Base-by-base conservation (phyloP, 2,329 filamentous ascomycete species). In the Colletotrichum lentis region DNA sequence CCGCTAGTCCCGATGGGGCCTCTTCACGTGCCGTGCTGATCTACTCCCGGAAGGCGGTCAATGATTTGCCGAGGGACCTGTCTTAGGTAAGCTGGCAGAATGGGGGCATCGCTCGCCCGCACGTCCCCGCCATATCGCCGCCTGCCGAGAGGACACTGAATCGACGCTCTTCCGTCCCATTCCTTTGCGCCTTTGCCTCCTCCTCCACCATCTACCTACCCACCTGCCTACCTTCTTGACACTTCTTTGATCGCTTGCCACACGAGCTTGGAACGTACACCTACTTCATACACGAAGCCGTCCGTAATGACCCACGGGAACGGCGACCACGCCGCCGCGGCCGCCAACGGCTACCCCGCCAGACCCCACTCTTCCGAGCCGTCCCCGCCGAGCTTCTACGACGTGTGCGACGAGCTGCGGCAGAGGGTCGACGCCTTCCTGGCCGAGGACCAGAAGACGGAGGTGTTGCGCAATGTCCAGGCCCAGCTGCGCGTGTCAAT, bases 401-500 rank as follows among this genome's bases (percentile, higher is more conserved):
- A 80, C 24, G 76, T 84, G 74, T 88, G 81, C 80, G 78, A 77
- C 76, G 80, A 83, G 72, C 81, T 92, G 70, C 84, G 88, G 72
- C 78, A 79, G 70, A 86, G 86, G 77, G 82, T 96, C 68, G 81
- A 86, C 56, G 81, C 83, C 27, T 94, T 97, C 75, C 82, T 96
- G 63, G 82, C 82, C 54, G 84, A 88, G 71, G 78, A 86, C 39
- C 82, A 87, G 67, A 81, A 84, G 3, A 84, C 86, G 22, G 81
- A 86, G 62, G 78, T 86, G 52, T 79, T 94, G 66, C 82, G 80
- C 72, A 83, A 83, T 63, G 88, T 94, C 35, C 94, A 97, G 80
- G 80, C 82, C 65, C 94, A 96, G 82, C 91, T 92, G 53, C 86
- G 88, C 69, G 82, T 87, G 61, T 90, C 93, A 27, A 84, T 97